Base-by-base conservation (phyloP, 1,284 basidiomycete genomes). In the Trametes pubescens region DNA sequence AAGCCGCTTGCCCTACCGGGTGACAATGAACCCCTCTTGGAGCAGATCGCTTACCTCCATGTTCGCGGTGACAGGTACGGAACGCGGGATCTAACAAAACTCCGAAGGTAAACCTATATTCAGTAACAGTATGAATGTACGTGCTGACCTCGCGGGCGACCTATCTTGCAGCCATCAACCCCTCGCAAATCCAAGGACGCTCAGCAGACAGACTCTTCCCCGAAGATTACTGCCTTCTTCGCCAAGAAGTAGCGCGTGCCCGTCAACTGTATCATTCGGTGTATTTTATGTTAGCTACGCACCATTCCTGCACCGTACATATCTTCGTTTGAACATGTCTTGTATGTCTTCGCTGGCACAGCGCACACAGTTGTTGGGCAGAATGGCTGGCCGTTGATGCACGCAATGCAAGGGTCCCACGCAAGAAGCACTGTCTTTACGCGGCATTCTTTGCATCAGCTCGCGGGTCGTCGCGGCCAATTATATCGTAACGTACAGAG, bases 161-260 rank as follows among this genome's bases (percentile, higher is more conserved):
- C 18, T 24, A 16, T 18, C 22, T 47, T 10, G 18, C 26, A 59
- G 52, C 38, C 29, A 3, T 57, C 58, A 22, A 47, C 44, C 13
- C 21, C 60, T 2, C 53, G 55, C 21, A 70, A 65, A 54, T 24
- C 49, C 21, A 58, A 61, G 55, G 18, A 18, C 7, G 18, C 46
- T 9, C 18, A 18, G 18, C 54, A 56, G 37, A 21, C 62, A 2
- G 53, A 54, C 0, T 59, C 68, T 26, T 66, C 69, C 0, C 38
- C 56, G 22, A 73, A 75, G 61, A 75, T 74, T 48, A 75, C 73
- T 1, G 61, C 71, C 11, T 75, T 74, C 64, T 75, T 72, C 44
- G 16, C 52, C 16, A 72, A 69, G 51, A 59, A 67, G 11, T 26
- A 67, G 52, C 56, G n/a, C 21, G 10, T 22, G 5, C n/a, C 9